A percentile compares a stretch with the other conserved stretches of the same genome.
Evolutionary conservation across 257 asterid species (phyloP).

Genomic region (Solanum pennellii): DNA sequence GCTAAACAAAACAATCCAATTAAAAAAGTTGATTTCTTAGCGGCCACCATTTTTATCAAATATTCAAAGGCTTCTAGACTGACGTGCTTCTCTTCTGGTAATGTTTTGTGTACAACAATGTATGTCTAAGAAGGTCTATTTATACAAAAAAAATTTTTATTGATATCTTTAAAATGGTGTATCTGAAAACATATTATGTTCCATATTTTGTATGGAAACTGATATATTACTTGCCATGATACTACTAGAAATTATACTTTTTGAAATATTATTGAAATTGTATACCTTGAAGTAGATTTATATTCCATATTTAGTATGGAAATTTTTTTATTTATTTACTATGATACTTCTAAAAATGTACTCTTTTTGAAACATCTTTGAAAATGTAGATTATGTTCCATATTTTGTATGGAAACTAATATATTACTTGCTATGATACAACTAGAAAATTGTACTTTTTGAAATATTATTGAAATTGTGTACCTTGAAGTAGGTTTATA

Average conservation of each 20-base stretch:
- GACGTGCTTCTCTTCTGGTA: background rate
- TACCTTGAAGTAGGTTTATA: background rate
- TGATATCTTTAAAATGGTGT: background rate
- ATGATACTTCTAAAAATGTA: background rate
- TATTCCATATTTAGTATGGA: background rate
- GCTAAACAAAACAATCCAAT: background rate
- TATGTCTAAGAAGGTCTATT: background rate
- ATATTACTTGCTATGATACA: background rate
- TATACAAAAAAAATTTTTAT: background rate
- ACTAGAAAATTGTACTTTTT: background rate
- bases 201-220: background rate
- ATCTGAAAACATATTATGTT: background rate
- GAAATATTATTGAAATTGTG: background rate
- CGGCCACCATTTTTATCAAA: background rate
- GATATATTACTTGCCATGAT: background rate
- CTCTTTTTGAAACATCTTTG: background rate
- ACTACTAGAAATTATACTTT: background rate
- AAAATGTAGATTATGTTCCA: background rate
- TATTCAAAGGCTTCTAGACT: background rate
- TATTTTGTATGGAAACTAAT: background rate
- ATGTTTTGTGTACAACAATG: background rate
- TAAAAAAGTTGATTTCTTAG: background rate
- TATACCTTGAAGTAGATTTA: background rate
- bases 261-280: background rate
- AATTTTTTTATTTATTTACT: background rate